Conservation (phyloP, 768 basidiomycete species). For the Termitomyces heimii region DNA sequence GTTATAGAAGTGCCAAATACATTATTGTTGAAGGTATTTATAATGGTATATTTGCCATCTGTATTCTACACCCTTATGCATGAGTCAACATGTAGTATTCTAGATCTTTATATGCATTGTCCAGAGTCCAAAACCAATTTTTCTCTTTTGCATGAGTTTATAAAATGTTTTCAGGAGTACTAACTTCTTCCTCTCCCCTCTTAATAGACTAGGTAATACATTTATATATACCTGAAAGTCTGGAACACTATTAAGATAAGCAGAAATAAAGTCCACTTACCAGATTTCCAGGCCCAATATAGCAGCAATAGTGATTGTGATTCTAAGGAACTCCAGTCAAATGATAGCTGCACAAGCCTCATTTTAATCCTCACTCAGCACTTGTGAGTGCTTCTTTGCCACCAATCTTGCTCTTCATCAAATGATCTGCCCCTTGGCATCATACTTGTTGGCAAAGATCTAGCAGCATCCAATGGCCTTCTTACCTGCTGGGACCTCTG, state of each 20-base stretch:
- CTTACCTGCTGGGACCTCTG: neutral
- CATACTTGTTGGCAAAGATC: neutral
- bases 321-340: neutral
- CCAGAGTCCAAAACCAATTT: neutral
- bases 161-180: neutral
- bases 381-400: neutral
- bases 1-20: neutral
- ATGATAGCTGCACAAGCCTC: neutral
- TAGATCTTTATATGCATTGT: neutral
- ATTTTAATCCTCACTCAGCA: neutral
- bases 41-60: neutral
- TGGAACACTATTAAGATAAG: neutral
- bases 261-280: neutral
- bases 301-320: neutral
- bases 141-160: neutral
- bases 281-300: neutral
- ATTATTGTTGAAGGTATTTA: neutral
- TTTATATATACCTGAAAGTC: neutral
- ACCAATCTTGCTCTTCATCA: neutral
- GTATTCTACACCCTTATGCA: neutral
- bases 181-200: neutral
- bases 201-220: neutral
- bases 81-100: neutral
- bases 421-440: neutral
- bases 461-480: neutral